Base-by-base conservation (phyloP, 495 filamentous ascomycete genomes). In the Tricharina praecox region DNA sequence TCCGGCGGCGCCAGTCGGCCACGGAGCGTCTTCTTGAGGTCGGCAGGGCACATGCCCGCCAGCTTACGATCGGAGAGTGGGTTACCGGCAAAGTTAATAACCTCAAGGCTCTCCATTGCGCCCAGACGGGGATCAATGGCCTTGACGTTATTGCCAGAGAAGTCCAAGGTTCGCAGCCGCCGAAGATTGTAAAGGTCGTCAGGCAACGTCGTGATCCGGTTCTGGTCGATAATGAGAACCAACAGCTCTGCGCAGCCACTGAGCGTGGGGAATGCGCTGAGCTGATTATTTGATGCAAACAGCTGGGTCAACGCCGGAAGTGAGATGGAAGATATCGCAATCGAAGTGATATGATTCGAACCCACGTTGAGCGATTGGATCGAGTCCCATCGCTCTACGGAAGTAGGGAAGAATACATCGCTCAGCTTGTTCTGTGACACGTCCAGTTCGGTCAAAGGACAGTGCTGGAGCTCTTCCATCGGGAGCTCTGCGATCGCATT, bases 11-110 rank as follows among this genome's bases (percentile, higher is more conserved):
- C 75, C 35, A 90, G 67, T 18, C 83, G 73, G 32, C 70, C 70
- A 26, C 73, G 74, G 41, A 97, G 67, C 52, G 79, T 77, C 34
- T 70, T 70, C 65, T 93, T 94, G 54, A 97, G 62, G 44, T 86
- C 81, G 16, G 85, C 82, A 0, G 82, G 84, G 20, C 70, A 69
- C 69, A 93, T 81, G 18, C 67, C 78, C 24, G 86, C 67, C 46
- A 90, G 81, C 60, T 82, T 92, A 53, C 81, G 84, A 53, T 94
- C 86, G 36, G 79, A 68, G 10, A 97, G 64, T 3, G 90, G 90
- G 56, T 97, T 97, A 11, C 83, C 84, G 37, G 77, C 75, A 28
- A 97, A 68, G 9, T 74, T 74, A 32, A 95, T 70, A 48, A 74
- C 76, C 7, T 72, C 68, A 7, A 97, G 67, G 41, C 64, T 78